Percentiles rank a stretch among this genome's conserved stretches.
These are phyloP conservation scores for Begonia loranthoides DNA, from an alignment of 306 rosid genomes.

Conservation along the genomic window DNA sequence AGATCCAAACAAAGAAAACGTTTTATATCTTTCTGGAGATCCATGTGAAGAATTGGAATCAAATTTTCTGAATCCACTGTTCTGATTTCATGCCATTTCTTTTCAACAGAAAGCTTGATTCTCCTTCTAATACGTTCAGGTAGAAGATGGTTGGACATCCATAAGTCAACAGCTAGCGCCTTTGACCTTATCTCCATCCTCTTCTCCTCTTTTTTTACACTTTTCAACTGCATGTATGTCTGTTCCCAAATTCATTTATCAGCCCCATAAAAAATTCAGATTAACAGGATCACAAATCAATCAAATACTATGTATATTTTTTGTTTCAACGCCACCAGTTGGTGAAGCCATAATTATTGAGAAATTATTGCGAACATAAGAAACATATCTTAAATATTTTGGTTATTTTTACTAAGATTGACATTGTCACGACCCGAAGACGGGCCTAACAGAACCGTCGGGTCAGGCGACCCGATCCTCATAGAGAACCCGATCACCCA, in stretches of 20 bases:
- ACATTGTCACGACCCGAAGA: too few species aligned
- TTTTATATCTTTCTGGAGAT: constrained; percentile 25
- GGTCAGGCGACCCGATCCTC: too few species aligned
- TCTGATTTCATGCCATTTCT: constrained; percentile 77
- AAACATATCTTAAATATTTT: constrained; percentile 68
- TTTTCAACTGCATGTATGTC: constrained; percentile 52
- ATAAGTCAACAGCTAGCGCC: constrained; percentile 65
- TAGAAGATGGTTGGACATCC: constrained; percentile 67
- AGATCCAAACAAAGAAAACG: constrained; percentile 82
- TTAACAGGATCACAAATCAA: not conserved
- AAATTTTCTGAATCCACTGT: constrained; percentile 41
- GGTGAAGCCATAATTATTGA: constrained; percentile 18
- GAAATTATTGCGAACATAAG: constrained; percentile 6
- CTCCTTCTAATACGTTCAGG: constrained; percentile 50
- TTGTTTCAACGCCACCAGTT: constrained; percentile 61
- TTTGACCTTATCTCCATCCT: constrained; percentile 18
- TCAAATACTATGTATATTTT: constrained; percentile 45
- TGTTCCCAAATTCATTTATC: constrained; percentile 7
- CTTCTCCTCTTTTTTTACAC: constrained; percentile 30
- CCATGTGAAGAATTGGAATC: not conserved
- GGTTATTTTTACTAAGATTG: constrained; percentile 70
- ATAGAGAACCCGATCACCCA: too few species aligned
- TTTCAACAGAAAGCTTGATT: constrained; percentile 54
- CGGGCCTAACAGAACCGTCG: too few species aligned
- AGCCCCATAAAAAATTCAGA: not conserved